Base-by-base conservation (phyloP, 805 yeast genomes). In the Saccharomycopsis vini region DNA sequence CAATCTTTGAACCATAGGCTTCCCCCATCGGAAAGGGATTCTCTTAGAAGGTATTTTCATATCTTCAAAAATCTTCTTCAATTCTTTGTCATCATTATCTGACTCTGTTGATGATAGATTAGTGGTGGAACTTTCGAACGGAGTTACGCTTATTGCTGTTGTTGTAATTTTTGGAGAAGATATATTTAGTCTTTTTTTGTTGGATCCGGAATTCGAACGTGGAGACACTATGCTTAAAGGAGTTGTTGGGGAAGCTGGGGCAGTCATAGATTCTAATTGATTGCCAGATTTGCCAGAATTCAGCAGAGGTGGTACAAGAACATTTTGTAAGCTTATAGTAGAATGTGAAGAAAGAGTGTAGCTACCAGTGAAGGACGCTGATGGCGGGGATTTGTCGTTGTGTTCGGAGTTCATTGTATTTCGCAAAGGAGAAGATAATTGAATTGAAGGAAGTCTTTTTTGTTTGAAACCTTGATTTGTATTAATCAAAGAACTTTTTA, bases 1-100 rank as follows among this genome's bases (percentile, higher is more conserved):
- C 29, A 45, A 36, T 20, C 40, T 24, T 28, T 45, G 49, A 13
- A 45, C 20, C 20, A 45, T 20, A 21, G 49, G 49, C 19, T 36
- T 45, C 10, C 37, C 49, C 2, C 32, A 29, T 31, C 45, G 29
- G 16, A 31, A 45, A 12, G 34, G 37, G 2, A 44, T 31, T 28
- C 44, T 36, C 12, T 6, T 18, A 21, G 19, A 20, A 22, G 22
- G 26, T 18, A 42, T 18, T 28, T 38, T 34, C n/a, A 34, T 10
- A 10, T 34, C 38, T 21, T 34, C 38, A 7, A 34, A 19, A 7
- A 34, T 16, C 16, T 12, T 5, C 5, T 9, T 9, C 5, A 34
- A 15, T 21, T 34, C 38, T 34, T 34, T 22, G 5, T 10, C 20
- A 5, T 21, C 38, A 30, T 30, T 15, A 9, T 26, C 29, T 26